phyloP scores from a whole-genome alignment of 2,329 filamentous ascomycete genomes.

The Fusarium buxicola region DNA sequence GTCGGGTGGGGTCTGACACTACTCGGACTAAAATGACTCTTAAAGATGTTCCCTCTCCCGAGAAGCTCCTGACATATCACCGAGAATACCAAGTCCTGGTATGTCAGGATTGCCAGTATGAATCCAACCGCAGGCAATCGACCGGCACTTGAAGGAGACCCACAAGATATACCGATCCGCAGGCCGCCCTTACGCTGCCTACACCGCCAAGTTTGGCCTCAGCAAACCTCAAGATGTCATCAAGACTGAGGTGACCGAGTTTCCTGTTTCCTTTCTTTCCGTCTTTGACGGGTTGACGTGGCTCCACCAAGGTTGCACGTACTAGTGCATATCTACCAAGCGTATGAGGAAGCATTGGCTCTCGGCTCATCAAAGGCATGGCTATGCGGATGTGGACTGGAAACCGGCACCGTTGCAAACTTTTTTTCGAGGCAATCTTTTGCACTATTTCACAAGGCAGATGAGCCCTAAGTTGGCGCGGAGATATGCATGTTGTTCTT shows the following conservation, averaged over 20 bases:
- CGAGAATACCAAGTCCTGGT: conserved; percentile 18
- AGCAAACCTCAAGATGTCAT: conserved; percentile 1
- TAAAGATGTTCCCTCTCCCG: too few species aligned
- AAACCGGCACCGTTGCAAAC: conserved; percentile 12
- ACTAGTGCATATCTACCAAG: conserved; percentile 32
- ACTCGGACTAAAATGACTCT: too few species aligned
- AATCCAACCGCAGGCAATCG: conserved; percentile 18
- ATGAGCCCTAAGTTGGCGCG: too few species aligned
- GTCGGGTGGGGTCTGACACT: too few species aligned
- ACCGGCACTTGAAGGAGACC: conserved; percentile 30
- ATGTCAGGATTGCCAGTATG: conserved; percentile 25
- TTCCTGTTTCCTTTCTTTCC: conserved; percentile 19
- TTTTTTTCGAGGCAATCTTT: conserved; percentile 29
- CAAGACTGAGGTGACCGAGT: background rate
- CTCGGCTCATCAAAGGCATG: conserved; percentile 12
- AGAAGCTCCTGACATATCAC: conserved; percentile 19
- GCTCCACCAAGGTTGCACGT: conserved; percentile 3
- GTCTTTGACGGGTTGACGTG: conserved; percentile 18
- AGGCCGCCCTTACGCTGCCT: conserved; percentile 22
- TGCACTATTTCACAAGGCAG: conserved; percentile 34
- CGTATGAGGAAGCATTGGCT: conserved; percentile 33
- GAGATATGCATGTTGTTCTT: too few species aligned
- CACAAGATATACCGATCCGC: conserved; percentile 23
- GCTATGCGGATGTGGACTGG: conserved; percentile 14
- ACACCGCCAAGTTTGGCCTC: conserved; percentile 1